Evolutionary conservation across 2,329 filamentous ascomycete species (phyloP).

Genomic region (Knoxdaviesia proteae): DNA sequence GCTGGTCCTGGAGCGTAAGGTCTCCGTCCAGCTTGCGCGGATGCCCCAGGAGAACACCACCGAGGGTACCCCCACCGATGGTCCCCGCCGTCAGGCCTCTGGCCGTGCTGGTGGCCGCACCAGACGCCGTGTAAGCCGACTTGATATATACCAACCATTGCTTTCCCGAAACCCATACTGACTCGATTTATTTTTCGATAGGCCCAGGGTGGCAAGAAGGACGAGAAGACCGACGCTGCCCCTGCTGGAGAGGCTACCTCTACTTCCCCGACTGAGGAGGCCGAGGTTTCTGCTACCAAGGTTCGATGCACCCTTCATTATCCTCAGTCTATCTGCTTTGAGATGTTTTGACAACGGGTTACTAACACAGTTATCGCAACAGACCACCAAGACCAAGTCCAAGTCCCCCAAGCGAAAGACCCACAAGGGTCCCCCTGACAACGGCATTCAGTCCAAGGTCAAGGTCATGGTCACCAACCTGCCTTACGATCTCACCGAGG

Average conservation of each 20-base stretch:
- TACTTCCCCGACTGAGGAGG: slow-evolving; percentile 23
- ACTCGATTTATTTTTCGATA: slow-evolving; percentile 4
- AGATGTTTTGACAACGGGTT: background rate
- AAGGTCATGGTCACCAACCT: slow-evolving; percentile 99
- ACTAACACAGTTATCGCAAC: background rate
- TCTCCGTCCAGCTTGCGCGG: slow-evolving; percentile 94
- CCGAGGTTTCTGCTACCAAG: slow-evolving; percentile 19
- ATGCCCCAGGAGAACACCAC: slow-evolving; percentile 78
- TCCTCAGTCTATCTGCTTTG: too few relatives aligned
- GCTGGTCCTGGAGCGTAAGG: slow-evolving; percentile 96
- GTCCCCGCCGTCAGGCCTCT: slow-evolving; percentile 38
- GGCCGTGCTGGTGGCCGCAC: slow-evolving; percentile 48
- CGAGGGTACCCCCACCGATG: slow-evolving; percentile 53
- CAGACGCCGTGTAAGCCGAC: slow-evolving; percentile 46
- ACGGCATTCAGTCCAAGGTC: slow-evolving; percentile 95
- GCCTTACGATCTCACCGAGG: slow-evolving; percentile 92
- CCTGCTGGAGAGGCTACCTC: slow-evolving; percentile 21
- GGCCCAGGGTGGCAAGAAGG: slow-evolving; percentile 22
- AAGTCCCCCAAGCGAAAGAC: slow-evolving; percentile 25
- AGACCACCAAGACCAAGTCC: slow-evolving; percentile 35
- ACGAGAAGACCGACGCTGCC: slow-evolving; percentile 19
- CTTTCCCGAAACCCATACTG: background rate
- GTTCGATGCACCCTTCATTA: background rate
- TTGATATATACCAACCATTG: too few relatives aligned
- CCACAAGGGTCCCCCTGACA: slow-evolving; percentile 68